A percentile compares a stretch with the other conserved stretches of the same genome.
Conservation (phyloP, 1,139 yeast species). For the Saccharomyces hybrid region DNA sequence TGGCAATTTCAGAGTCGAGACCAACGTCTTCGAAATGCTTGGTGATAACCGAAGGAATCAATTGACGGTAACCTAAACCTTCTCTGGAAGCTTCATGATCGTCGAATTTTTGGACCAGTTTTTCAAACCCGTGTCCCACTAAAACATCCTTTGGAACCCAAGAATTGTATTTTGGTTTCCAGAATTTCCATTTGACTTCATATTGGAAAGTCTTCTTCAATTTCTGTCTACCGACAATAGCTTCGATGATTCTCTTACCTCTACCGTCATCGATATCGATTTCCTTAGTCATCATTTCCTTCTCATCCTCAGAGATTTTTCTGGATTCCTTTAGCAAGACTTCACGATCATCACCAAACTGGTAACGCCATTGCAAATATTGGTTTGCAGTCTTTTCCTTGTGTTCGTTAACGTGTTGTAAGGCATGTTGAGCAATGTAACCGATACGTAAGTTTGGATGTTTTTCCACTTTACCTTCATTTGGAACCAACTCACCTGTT, state of each 20-base stretch:
- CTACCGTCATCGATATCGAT: conserved; percentile 81
- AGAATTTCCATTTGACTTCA: conserved; percentile 89
- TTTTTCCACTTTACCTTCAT: conserved; percentile 85
- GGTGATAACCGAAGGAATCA: conserved; percentile 85
- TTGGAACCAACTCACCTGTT: conserved; percentile 86
- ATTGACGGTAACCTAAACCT: conserved; percentile 94
- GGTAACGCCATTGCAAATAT: conserved; percentile 96
- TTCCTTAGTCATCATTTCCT: conserved; percentile 67
- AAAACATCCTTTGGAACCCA: conserved; percentile 85
- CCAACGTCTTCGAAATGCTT: conserved; percentile 97
- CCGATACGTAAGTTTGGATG: conserved; percentile 98
- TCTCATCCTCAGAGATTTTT: conserved; percentile 77
- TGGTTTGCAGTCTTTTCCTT: conserved; percentile 98
- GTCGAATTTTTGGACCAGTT: conserved; percentile 87
- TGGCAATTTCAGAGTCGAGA: conserved; percentile 95
- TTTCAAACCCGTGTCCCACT: conserved; percentile 74
- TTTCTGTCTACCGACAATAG: conserved; percentile 94
- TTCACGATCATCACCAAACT: conserved; percentile 97
- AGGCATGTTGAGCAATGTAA: conserved; percentile 96
- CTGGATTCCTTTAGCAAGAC: conserved; percentile 89
- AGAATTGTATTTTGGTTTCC: conserved; percentile 89
- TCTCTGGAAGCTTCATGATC: conserved; percentile 98
- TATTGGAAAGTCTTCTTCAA: conserved; percentile 94
- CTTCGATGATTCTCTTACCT: conserved; percentile 84
- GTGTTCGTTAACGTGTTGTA: conserved; percentile 94